These are phyloP conservation scores for Stemphylium beticola DNA, from an alignment of 2,329 filamentous ascomycete species.

Conservation along the genomic window DNA sequence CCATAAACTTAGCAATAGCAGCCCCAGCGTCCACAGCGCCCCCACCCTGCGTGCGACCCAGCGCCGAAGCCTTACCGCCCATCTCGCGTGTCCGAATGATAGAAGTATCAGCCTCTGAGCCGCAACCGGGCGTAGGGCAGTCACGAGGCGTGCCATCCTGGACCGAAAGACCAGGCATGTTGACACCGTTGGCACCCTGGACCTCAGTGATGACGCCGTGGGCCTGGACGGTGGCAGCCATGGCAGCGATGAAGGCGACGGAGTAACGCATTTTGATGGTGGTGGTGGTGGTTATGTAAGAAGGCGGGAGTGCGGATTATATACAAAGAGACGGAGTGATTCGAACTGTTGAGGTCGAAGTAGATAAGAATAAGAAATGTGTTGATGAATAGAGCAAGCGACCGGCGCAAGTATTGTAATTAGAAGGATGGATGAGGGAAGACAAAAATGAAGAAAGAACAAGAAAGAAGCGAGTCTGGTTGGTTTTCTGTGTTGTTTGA, in stretches of 20 bases:
- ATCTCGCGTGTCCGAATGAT: conserved; percentile 70
- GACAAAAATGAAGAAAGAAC: conserved; percentile 12
- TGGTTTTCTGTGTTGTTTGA: conserved; percentile 13
- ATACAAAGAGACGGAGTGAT: conserved; percentile 3
- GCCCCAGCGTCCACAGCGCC: conserved; percentile 53
- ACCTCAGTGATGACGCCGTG: conserved; percentile 66
- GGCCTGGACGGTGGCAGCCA: conserved; percentile 57
- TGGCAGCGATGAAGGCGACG: conserved; percentile 55
- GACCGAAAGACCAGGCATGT: conserved; percentile 67
- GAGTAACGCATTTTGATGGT: conserved; percentile 57
- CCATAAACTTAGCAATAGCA: conserved; percentile 14
- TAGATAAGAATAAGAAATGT: neutral
- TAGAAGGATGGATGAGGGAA: conserved; percentile 28
- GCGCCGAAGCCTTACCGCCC: conserved; percentile 60
- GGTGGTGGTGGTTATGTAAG: neutral
- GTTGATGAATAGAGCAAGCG: conserved; percentile 39
- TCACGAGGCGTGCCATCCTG: conserved; percentile 71
- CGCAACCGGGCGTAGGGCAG: conserved; percentile 66
- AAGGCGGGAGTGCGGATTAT: conserved; percentile 8
- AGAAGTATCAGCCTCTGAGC: conserved; percentile 72
- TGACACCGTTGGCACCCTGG: conserved; percentile 66
- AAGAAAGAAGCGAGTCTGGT: conserved; percentile 36
- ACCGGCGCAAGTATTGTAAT: conserved; percentile 44
- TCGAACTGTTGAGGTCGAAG: conserved; percentile 10
- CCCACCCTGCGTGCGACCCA: conserved; percentile 68